Evolutionary conservation across 2,329 filamentous ascomycete species (phyloP).

Genomic region (Colletotrichum noveboracense): DNA sequence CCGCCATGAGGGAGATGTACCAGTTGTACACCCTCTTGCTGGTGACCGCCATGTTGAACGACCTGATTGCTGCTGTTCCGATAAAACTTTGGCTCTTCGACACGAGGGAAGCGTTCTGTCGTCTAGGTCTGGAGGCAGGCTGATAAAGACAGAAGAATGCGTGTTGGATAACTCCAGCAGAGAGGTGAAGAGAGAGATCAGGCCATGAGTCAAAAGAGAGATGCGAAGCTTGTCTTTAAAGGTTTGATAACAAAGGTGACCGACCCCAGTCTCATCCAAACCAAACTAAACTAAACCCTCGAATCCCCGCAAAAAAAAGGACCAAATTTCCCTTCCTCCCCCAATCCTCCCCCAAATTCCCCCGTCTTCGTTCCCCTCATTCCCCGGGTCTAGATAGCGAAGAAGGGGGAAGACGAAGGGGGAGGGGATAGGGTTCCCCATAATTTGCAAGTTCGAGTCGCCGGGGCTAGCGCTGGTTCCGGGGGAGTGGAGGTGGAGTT

Average conservation of each 20-base stretch:
- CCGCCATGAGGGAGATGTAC: conserved; percentile 68
- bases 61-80: background rate
- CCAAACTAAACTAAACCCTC: background rate
- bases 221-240: background rate
- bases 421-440: background rate
- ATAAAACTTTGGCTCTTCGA: background rate
- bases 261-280: background rate
- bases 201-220: background rate
- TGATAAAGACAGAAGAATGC: background rate
- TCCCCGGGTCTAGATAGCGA: conserved; percentile 9
- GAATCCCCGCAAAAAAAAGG: background rate
- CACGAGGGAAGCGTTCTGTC: background rate
- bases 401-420: background rate
- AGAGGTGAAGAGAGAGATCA: background rate
- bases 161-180: background rate
- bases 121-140: background rate
- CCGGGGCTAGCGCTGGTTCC: background rate
- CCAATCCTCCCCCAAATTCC: background rate
- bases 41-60: conserved; percentile 12
- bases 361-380: conserved; percentile 2
- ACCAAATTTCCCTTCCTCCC: background rate
- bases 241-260: background rate
- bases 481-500: conserved; percentile 14
- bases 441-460: background rate
- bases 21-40: conserved; percentile 21